These are phyloP conservation scores for Cytospora piceae DNA, from an alignment of 2,329 filamentous ascomycete species.

Conservation along the genomic window DNA sequence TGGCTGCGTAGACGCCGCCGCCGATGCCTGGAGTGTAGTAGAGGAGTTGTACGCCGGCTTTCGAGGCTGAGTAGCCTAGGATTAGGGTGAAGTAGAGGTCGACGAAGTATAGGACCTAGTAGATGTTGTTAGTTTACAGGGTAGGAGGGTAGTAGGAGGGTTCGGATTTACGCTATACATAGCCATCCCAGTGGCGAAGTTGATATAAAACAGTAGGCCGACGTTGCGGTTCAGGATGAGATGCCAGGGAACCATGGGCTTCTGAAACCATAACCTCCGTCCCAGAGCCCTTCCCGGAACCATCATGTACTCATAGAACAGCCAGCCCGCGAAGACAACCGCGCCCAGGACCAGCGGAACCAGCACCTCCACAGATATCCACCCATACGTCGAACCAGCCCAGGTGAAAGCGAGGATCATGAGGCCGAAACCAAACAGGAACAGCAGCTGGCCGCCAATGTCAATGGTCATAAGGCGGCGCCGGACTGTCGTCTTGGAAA, in stretches of 20 bases:
- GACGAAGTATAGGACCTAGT: slow-evolving; percentile 63
- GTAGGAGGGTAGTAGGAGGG: background rate
- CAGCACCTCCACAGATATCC: slow-evolving; percentile 54
- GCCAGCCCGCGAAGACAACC: slow-evolving; percentile 46
- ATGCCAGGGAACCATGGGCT: slow-evolving; percentile 66
- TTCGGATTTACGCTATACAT: slow-evolving; percentile 47
- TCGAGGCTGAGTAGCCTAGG: slow-evolving; percentile 50
- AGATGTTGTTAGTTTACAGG: background rate
- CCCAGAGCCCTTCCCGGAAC: slow-evolving; percentile 51
- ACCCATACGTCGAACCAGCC: slow-evolving; percentile 58
- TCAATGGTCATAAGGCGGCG: slow-evolving; percentile 59
- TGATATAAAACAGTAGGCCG: slow-evolving; percentile 62
- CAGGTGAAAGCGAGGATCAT: slow-evolving; percentile 59
- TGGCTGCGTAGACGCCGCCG: slow-evolving; percentile 61
- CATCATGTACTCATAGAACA: slow-evolving; percentile 59
- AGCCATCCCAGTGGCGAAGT: slow-evolving; percentile 62
- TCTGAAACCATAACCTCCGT: slow-evolving; percentile 54
- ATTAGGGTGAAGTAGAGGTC: slow-evolving; percentile 73
- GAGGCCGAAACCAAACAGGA: slow-evolving; percentile 57
- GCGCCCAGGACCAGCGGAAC: slow-evolving; percentile 51
- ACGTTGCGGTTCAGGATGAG: slow-evolving; percentile 62
- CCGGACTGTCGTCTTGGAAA: slow-evolving; percentile 35
- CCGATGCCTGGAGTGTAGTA: slow-evolving; percentile 68
- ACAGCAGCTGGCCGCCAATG: slow-evolving; percentile 58
- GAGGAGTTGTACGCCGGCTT: slow-evolving; percentile 61